Evolutionary conservation across 208 protist species (phyloP).

Genomic region (Histomonas meleagridis): DNA sequence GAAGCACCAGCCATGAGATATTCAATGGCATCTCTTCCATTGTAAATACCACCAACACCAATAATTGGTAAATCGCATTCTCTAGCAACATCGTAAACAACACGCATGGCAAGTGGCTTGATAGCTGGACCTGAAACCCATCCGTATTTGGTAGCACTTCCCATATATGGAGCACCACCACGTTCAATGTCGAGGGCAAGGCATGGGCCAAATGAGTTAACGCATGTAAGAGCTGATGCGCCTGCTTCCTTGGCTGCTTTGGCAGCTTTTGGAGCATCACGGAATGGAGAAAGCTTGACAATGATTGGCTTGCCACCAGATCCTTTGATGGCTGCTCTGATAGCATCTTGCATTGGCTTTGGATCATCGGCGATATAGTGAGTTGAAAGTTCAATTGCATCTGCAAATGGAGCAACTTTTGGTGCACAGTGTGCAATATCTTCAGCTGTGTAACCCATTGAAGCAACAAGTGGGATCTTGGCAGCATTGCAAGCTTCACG

Average conservation of each 20-base stretch:
- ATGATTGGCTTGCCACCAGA: not conserved
- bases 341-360: conserved; percentile 25
- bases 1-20: conserved; percentile 23
- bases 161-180: not conserved
- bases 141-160: not conserved
- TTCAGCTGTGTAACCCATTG: conserved; percentile 26
- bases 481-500: not conserved
- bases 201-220: conserved; percentile 6
- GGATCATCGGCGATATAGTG: conserved; percentile 31
- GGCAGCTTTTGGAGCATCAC: conserved; percentile 10
- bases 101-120: conserved; percentile 13
- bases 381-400: conserved; percentile 13
- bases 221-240: not conserved
- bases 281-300: conserved; percentile 9
- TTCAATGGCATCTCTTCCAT: not conserved
- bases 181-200: not conserved
- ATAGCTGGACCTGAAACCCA: conserved; percentile 21
- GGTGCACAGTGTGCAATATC: not conserved
- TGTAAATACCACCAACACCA: not conserved
- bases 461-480: not conserved
- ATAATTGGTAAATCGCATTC: not conserved
- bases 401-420: conserved; percentile 30
- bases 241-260: not conserved
- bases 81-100: conserved; percentile 20
- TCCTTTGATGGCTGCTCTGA: not conserved